These are phyloP conservation scores for Saccharomyces hybrid DNA, from an alignment of 1,139 yeast genomes.

Conservation along the genomic window DNA sequence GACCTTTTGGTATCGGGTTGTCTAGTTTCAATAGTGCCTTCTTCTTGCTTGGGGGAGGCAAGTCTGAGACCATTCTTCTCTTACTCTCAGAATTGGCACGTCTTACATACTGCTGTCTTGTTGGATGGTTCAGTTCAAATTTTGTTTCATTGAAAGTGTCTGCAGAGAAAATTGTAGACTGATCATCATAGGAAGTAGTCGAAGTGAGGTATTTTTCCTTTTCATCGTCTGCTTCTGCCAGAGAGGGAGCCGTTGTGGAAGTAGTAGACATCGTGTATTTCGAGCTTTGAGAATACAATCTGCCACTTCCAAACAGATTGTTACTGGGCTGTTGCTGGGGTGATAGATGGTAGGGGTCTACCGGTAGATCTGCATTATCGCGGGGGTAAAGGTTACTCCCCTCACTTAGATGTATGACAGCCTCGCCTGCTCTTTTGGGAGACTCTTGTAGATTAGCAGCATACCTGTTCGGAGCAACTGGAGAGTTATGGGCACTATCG, in stretches of 20 bases:
- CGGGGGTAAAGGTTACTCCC: constrained; percentile 14
- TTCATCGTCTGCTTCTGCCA: constrained; percentile 16
- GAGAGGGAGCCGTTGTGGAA: constrained; percentile 23
- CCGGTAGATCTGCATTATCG: background rate
- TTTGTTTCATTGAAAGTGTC: constrained; percentile 34
- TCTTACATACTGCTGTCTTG: constrained; percentile 40
- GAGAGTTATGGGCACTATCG: constrained; percentile 29
- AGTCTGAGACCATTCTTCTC: constrained; percentile 47
- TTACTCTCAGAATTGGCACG: constrained; percentile 52
- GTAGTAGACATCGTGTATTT: constrained; percentile 21
- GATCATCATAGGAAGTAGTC: constrained; percentile 22
- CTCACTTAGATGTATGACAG: constrained; percentile 42
- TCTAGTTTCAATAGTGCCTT: constrained; percentile 71
- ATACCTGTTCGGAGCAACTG: constrained; percentile 29
- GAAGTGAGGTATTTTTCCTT: constrained; percentile 22
- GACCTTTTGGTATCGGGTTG: constrained; percentile 86
- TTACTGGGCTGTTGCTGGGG: constrained; percentile 6
- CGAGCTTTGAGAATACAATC: constrained; percentile 18
- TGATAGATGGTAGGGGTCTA: constrained; percentile 2
- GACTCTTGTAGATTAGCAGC: constrained; percentile 57
- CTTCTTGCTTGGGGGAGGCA: constrained; percentile 43
- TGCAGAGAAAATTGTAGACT: constrained; percentile 31
- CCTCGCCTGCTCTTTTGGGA: constrained; percentile 50
- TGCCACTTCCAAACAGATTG: constrained; percentile 11
- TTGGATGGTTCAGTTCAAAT: constrained; percentile 37